phyloP scores from a whole-genome alignment of 768 basidiomycete species.

The Rhodosporidiobolus odoratus region DNA sequence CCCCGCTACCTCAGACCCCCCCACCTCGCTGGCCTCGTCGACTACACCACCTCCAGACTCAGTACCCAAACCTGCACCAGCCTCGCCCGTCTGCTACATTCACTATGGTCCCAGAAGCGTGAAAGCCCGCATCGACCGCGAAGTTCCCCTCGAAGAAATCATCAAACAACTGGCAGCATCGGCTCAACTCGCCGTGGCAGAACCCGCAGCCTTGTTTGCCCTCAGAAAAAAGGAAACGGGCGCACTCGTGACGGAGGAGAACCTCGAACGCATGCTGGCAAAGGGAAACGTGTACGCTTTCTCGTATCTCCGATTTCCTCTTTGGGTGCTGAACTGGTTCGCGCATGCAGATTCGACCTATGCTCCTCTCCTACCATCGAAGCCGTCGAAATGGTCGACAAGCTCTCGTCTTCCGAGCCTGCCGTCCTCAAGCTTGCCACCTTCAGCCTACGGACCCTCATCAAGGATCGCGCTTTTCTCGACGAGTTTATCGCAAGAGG shows the following conservation, averaged over 20 bases:
- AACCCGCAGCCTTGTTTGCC: constrained; percentile 66
- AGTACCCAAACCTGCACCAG: too few species aligned
- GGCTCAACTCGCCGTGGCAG: constrained; percentile 60
- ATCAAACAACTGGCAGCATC: constrained; percentile 32
- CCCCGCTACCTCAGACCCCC: too few species aligned
- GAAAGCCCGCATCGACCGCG: constrained; percentile 30
- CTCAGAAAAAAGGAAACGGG: constrained; percentile 71
- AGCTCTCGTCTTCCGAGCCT: constrained; percentile 60
- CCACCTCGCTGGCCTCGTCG: too few species aligned
- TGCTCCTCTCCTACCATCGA: constrained; percentile 58
- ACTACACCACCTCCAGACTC: too few species aligned
- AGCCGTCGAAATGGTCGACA: constrained; percentile 68
- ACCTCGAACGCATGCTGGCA: constrained; percentile 73
- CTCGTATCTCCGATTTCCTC: not conserved
- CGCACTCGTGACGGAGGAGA: constrained; percentile 80
- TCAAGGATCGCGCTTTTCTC: constrained; percentile 59
- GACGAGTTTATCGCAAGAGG: constrained; percentile 67
- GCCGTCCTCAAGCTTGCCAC: constrained; percentile 62
- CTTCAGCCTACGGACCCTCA: constrained; percentile 72
- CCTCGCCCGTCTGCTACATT: constrained; percentile 16
- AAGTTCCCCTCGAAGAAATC: constrained; percentile 26
- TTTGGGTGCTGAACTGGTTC: not conserved
- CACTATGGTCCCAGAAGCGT: constrained; percentile 13
- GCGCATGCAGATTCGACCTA: not conserved
- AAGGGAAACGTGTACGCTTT: constrained; percentile 39